Evolutionary conservation across 163 green algal species (phyloP), one percentile per base, ranked within the genome.

Genomic region (Chlamydomonas reinhardtii): DNA sequence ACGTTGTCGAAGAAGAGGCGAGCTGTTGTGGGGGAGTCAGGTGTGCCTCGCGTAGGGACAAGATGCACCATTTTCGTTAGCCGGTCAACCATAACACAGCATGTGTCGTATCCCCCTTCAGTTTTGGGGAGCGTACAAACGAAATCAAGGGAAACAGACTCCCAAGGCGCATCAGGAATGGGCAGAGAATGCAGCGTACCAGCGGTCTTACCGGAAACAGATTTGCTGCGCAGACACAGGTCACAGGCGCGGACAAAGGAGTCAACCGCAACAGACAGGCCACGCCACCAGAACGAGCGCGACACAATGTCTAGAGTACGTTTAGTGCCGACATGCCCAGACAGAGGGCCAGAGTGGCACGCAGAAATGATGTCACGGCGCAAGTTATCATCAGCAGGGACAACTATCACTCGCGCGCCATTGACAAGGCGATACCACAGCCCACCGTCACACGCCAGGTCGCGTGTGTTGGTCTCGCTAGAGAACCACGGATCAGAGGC

Each of bases 1-100:
- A 96, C 71, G 29, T 80, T 64, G n/a, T 95, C 34, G 19, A 89
- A 24, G 72, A 94, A 95, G 4, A 96, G 19, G 0, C 80, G 37
- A 4, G 94, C 94, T 9, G 65, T 72, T 4, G 24, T 14, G 2
- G 24, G n/a, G 24, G 65, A n/a, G 16, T 19, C 19, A 39, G 27
- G 14, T 27, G 6, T 2, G 2, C 9, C 37, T 20, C n/a, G n/a
- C 27, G 5, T 43, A 22, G 65, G n/a, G 4, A 22, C 65, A 2
- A 39, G 14, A 29, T 72, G 65, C 14, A 39, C n/a, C 65, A 72
- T 72, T n/a, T 72, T 72, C 5, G 65, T 72, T 16, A 72, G 65
- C 5, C 65, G 65, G n/a, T 72, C 65, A 24, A 72, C 65, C 19
- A 72, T 22, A 19, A 72, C 65, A 72, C 37, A 22, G 27, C 37